These are phyloP conservation scores for Cokeromyces recurvatus DNA, from an alignment of 371 early-diverging fungal genomes.

Conservation along the genomic window DNA sequence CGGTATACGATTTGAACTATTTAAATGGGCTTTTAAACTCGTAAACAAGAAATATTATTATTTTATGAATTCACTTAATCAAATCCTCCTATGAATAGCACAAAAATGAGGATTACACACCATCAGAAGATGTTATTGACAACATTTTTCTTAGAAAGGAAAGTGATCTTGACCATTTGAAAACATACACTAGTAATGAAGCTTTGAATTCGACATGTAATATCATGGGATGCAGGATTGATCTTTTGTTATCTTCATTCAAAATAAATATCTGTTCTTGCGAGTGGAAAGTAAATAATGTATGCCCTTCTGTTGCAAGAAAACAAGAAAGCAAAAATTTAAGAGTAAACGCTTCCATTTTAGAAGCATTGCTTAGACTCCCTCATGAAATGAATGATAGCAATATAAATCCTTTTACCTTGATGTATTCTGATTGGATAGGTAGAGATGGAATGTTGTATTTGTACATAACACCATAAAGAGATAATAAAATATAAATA, in stretches of 20 bases:
- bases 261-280: constrained; percentile 4
- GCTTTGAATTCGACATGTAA: constrained; percentile 1
- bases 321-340: constrained; percentile 5
- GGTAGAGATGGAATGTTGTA: constrained; percentile 7
- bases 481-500: too few species aligned
- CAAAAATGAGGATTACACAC: constrained; percentile 7
- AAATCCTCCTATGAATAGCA: constrained; percentile 5
- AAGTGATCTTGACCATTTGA: constrained; percentile 7
- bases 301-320: constrained; percentile 6
- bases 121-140: constrained; percentile 3
- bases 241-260: constrained; percentile 6
- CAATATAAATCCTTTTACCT: constrained; percentile 1
- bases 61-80: constrained; percentile 5
- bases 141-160: constrained; percentile 1
- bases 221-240: constrained; percentile 6
- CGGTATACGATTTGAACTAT: too few species aligned
- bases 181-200: background rate
- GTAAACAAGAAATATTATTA: background rate
- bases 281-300: constrained; percentile 5
- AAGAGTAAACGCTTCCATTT: constrained; percentile 5
- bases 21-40: too few species aligned
- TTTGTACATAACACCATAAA: too few species aligned
- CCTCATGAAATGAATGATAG: constrained; percentile 3
- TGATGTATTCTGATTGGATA: constrained; percentile 8
- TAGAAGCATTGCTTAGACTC: constrained; percentile 3